Evolutionary conservation across 139 green algal species (phyloP), one percentile per base, ranked within the genome.

Genomic region (Zygnema cylindricum): DNA sequence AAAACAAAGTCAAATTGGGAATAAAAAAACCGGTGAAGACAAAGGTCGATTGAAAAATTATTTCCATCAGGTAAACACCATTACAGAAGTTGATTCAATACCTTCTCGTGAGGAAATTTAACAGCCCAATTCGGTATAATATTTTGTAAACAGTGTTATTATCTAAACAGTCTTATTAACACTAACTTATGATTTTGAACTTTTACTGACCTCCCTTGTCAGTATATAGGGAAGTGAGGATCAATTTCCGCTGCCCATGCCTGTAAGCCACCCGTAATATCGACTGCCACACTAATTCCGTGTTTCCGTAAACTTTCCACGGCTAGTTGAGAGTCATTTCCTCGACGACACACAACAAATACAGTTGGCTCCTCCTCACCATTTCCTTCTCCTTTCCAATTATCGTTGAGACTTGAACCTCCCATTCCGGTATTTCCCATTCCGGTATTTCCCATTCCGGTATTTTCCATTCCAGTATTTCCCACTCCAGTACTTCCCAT

Each of bases 251-350:
- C 49, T 1, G 90, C 91, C 96, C 96, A 98, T 16, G 93, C 94
- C 90, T 95, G 77, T 76, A 98, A 88, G 16, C 96, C 96, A 0
- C 96, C 96, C 49, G 94, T 78, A 43, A 98, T 79, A 85, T 98
- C 96, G 11, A 95, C 73, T 2, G 90, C 32, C 11, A 22, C 39
- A 0, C 0, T 25, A 0, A 98, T 55, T 1, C 96, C 96, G 77
- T 84, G 30, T 76, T 91, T 40, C 22, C 87, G 88, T 73, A 98
- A 90, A 86, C 41, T n/a, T 2, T 92, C 76, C 71, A 97, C 95
- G 3, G 94, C 95, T 36, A 94, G 69, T 89, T 98, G 97, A 2
- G 97, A 99, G 93, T 98, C 95, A 89, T 99, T 99, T 33, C 96
- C 96, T 0, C 96, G 90, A 16, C 96, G 90, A 91, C 96, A 99